A percentile compares a stretch with the other conserved stretches of the same genome.
These are phyloP conservation scores for Curvularia spicifera DNA, from an alignment of 2,329 filamentous ascomycete genomes.

Conservation along the genomic window DNA sequence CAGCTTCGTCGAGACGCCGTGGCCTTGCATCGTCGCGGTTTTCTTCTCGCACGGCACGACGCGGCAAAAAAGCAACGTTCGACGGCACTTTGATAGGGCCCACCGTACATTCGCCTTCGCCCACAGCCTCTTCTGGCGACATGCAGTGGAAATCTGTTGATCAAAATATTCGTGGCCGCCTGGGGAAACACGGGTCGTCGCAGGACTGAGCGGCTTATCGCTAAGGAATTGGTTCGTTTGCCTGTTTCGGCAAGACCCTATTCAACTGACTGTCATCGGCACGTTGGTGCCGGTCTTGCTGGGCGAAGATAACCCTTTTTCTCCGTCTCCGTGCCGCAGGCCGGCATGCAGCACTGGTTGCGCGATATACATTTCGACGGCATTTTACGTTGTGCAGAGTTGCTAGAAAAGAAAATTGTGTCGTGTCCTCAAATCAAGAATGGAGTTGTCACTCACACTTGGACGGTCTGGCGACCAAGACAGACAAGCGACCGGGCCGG, in stretches of 20 bases:
- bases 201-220: slow-evolving; percentile 6
- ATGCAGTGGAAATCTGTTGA: slow-evolving; percentile 16
- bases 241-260: slow-evolving; percentile 6
- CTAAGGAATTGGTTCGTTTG: slow-evolving; percentile 7
- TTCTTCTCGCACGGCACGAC: slow-evolving; percentile 10
- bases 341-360: not conserved
- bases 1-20: slow-evolving; percentile 3
- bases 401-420: not conserved
- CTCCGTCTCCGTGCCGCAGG: no score
- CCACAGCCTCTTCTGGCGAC: slow-evolving; percentile 10
- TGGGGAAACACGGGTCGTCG: slow-evolving; percentile 7
- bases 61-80: slow-evolving; percentile 17
- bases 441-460: not conserved
- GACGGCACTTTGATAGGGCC: slow-evolving; percentile 15
- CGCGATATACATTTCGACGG: not conserved
- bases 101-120: slow-evolving; percentile 5
- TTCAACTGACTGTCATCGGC: slow-evolving; percentile 7
- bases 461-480: not conserved
- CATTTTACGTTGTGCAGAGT: not conserved
- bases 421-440: not conserved
- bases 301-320: slow-evolving; percentile 6
- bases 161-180: slow-evolving; percentile 15
- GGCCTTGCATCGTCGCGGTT: slow-evolving; percentile 4
- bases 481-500: not conserved
- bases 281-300: slow-evolving; percentile 17